These are phyloP conservation scores for Alnus glutinosa DNA, from an alignment of 306 rosid species.

Conservation along the genomic window DNA sequence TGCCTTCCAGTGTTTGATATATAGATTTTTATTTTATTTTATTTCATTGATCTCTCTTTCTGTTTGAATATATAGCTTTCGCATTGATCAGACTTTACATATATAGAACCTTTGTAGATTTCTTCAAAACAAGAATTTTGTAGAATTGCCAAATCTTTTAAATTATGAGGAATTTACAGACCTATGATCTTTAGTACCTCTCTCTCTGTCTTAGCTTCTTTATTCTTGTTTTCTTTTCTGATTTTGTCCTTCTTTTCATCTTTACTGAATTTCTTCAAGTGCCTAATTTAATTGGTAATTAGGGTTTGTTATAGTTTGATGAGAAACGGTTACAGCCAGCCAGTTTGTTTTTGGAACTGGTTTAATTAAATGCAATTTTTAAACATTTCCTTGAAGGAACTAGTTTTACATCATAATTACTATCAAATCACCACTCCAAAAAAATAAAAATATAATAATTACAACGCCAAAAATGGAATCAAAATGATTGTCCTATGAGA, in stretches of 20 bases:
- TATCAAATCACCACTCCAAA: too few species aligned
- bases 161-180: background rate
- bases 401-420: too few species aligned
- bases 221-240: background rate
- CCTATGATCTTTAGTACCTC: background rate
- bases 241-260: background rate
- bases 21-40: background rate
- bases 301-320: background rate
- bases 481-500: background rate
- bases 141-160: background rate
- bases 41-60: background rate
- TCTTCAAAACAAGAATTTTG: background rate
- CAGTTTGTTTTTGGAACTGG: constrained; percentile 1
- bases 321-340: background rate
- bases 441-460: too few species aligned
- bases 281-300: background rate
- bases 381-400: background rate
- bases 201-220: background rate
- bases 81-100: background rate
- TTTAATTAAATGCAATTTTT: background rate
- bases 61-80: background rate
- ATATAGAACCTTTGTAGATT: background rate
- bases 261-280: background rate
- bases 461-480: background rate
- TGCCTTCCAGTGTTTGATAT: background rate